A percentile compares a stretch with the other conserved stretches of the same genome.
Evolutionary conservation across 176 grass and related monocot species (phyloP).

Genomic region (Miscanthus lutarioriparius): DNA sequence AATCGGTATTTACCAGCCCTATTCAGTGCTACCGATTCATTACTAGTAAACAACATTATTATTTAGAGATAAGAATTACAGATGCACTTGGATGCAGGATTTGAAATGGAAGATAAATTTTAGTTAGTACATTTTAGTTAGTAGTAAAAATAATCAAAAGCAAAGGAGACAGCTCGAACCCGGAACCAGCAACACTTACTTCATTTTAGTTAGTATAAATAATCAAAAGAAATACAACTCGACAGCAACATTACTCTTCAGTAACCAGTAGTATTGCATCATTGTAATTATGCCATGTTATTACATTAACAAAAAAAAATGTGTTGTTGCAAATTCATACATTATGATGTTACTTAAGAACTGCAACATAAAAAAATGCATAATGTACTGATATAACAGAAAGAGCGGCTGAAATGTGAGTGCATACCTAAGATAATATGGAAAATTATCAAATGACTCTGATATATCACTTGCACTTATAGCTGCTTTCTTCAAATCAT

Average conservation of each 20-base stretch:
- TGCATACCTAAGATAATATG: slow-evolving; percentile 91
- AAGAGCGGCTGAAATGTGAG: background rate
- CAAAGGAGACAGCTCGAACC: too few species aligned
- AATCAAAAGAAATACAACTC: background rate
- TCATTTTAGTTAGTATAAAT: background rate
- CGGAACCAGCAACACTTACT: too few species aligned
- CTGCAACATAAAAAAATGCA: background rate
- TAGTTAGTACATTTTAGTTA: too few species aligned
- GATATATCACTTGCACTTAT: slow-evolving; percentile 65
- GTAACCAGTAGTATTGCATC: background rate
- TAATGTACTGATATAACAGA: background rate
- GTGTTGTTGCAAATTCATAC: background rate
- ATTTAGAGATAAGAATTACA: background rate
- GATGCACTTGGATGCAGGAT: background rate
- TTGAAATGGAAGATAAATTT: background rate
- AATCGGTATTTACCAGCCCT: background rate
- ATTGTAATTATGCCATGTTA: slow-evolving; percentile 10
- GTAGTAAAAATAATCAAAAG: too few species aligned
- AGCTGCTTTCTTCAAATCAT: slow-evolving; percentile 69
- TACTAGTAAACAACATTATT: slow-evolving; percentile 2
- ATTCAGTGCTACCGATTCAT: background rate
- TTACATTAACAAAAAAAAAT: background rate
- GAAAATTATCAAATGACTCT: slow-evolving; percentile 78
- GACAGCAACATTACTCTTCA: background rate
- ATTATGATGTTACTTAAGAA: background rate